Evolutionary conservation across 352 stramenopile species (phyloP), one percentile per base, ranked within the genome.

Genomic region (Pythium brachiatum): DNA sequence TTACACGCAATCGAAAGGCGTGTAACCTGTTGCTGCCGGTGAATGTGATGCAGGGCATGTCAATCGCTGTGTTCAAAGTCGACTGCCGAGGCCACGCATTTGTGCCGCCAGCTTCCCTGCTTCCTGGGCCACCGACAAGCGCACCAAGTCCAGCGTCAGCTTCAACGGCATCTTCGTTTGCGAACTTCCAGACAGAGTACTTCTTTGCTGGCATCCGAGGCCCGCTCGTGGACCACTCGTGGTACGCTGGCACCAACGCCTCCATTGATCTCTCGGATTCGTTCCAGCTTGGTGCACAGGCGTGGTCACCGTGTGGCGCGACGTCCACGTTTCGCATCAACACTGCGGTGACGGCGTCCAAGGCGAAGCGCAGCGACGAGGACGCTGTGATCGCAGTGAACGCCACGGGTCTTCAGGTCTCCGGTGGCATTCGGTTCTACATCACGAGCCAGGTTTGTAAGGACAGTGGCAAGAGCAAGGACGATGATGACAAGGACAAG

Each of bases 301-400:
- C 62, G 13, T 77, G 66, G 66, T 77, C 70, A 8, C 54, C 58
- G 20, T 73, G 70, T 39, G 44, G 57, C 18, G 36, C 38, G 2
- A 61, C 66, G 12, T 66, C 57, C 9, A 60, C 50, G 7, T 66
- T 77, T 34, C 70, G 70, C 51, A 70, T 77, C 38, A 74, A 72
- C 27, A 51, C 58, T 0, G 66, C 66, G 9, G 41, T 77, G 27
- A 70, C 60, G 8, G 66, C 70, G 44, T 12, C 21, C 41, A 57
- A 68, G 54, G 15, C 53, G 13, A 36, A 23, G 50, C 7, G 48
- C 13, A 27, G 23, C 4, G 32, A 25, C 23, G 57, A 60, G 12
- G 51, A 70, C 31, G 23, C 29, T 21, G 20, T n/a, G 21, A 74
- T 77, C 39, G 21, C 23, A 2, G 55, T 77, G 48, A 64, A 67